phyloP scores from a whole-genome alignment of 2,329 filamentous ascomycete genomes.

The Lasiodiplodia sp. region DNA sequence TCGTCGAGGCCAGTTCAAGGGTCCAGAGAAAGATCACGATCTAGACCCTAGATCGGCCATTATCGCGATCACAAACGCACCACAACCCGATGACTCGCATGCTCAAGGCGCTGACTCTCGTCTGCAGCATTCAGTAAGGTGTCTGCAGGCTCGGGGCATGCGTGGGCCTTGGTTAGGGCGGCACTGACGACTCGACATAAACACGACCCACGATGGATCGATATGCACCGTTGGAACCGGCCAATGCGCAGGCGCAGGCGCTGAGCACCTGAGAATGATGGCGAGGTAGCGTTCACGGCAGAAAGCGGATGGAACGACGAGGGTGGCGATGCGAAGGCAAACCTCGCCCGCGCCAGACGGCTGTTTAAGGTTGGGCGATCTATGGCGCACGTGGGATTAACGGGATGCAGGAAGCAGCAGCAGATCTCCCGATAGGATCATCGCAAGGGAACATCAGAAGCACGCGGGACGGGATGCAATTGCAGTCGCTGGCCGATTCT shows the following conservation, averaged over 20 bases:
- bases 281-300: neutral
- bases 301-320: neutral
- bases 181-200: neutral
- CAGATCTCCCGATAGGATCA: constrained; percentile 22
- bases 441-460: neutral
- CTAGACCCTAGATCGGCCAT: neutral
- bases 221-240: neutral
- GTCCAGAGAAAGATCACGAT: neutral
- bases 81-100: neutral
- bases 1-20: neutral
- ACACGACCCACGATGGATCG: neutral
- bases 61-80: neutral
- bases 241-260: neutral
- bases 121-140: neutral
- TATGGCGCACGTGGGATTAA: constrained; percentile 10
- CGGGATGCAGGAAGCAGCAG: constrained; percentile 7
- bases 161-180: neutral
- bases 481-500: neutral
- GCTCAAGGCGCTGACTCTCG: neutral
- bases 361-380: neutral
- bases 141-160: neutral
- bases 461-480: neutral
- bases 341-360: neutral
- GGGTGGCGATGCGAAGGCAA: neutral
- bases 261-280: neutral